Evolutionary conservation across 78 protist genomes (phyloP), one percentile per base, ranked within the genome.

Genomic region (Isochrysis galbana): DNA sequence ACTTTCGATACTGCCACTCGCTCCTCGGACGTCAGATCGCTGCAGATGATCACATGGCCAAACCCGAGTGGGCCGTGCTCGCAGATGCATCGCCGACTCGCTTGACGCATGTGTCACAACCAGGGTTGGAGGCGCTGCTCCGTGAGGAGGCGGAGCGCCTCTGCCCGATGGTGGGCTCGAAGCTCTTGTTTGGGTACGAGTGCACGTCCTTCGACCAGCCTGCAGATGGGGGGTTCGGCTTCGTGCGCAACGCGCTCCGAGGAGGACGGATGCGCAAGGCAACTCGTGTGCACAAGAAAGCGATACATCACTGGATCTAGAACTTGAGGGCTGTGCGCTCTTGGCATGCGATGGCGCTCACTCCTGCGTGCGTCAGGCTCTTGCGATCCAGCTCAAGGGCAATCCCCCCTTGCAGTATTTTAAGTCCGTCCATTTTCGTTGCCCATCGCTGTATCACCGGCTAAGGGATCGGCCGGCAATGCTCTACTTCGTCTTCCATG

Each of bases 401-500:
- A 2, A 55, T 17, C 25, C 48, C 32, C 22, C 14, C 36, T 46
- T 78, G 48, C 48, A 78, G 86, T 46, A 78, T n/a, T 78, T 78
- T 7, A 2, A 41, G 25, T 22, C 34, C 48, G 74, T 87, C 22
- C 91, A 87, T 74, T 87, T 87, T 74, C 45, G 44, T 46, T 1
- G 23, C 44, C 45, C 80, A 3, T 5, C 29, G 78, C 91, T 51
- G 25, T 70, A 70, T 5, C n/a, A 0, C 34, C 29, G 23, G 36
- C 78, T 87, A 34, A 25, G 44, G 0, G 86, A 10, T 32, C 72
- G 38, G 32, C 83, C 84, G 41, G 94, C 87, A 23, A 93, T 89
- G 94, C 94, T 93, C 10, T 74, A 89, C 94, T 90, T 89, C 34
- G 94, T 93, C 54, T 88, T 51, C 91, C 82, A 93, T 48, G 47